Conservation (phyloP, 208 protist genomes). For the Acanthamoeba lenticulata region DNA sequence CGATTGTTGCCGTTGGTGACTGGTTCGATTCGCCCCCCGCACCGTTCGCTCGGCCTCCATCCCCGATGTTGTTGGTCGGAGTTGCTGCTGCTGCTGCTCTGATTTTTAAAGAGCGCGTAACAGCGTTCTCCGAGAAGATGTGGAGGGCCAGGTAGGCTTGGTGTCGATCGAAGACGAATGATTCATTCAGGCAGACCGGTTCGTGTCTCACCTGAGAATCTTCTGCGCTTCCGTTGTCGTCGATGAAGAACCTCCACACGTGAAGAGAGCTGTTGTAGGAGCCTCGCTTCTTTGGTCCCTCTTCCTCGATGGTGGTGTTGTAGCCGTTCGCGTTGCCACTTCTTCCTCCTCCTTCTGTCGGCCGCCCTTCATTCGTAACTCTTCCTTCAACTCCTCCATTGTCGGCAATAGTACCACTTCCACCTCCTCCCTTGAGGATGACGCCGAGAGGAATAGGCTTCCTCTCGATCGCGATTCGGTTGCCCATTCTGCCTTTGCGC, state of each 20-base stretch:
- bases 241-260: slow-evolving; percentile 59
- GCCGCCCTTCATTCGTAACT: not conserved
- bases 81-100: not conserved
- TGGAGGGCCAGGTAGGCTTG: slow-evolving; percentile 66
- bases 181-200: not conserved
- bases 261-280: slow-evolving; percentile 61
- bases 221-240: not conserved
- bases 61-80: not conserved
- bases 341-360: not conserved
- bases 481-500: slow-evolving; percentile 32
- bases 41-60: not conserved
- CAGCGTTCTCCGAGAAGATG: slow-evolving; percentile 38
- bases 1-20: not conserved
- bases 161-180: slow-evolving; percentile 53
- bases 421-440: not conserved
- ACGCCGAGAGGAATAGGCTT: not conserved
- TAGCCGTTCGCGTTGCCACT: not conserved
- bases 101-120: not conserved
- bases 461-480: slow-evolving; percentile 47
- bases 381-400: not conserved
- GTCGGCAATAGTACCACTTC: not conserved
- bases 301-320: not conserved
- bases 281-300: not conserved
- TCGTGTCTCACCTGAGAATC: slow-evolving; percentile 28
- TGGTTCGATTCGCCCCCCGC: not conserved